phyloP scores from a whole-genome alignment of 768 basidiomycete genomes.

The Russula vinacea region DNA sequence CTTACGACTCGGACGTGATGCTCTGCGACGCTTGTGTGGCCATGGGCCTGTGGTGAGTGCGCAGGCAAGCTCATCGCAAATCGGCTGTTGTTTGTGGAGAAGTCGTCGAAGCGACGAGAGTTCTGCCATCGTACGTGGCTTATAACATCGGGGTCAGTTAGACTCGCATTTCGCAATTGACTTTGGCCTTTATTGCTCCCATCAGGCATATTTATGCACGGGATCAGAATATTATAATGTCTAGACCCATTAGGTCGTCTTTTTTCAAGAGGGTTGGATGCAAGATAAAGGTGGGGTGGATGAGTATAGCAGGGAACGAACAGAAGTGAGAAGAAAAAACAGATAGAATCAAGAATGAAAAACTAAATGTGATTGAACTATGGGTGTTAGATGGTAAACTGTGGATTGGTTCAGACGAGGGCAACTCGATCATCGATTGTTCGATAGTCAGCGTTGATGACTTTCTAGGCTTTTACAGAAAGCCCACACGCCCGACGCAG shows the following conservation, averaged over 20 bases:
- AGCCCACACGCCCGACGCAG: constrained; percentile 14
- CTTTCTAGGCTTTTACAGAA: background rate
- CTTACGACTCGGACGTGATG: too few relatives aligned
- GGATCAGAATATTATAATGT: background rate
- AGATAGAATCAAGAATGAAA: background rate
- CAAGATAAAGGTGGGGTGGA: background rate
- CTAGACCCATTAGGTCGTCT: background rate
- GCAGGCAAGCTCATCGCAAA: too few relatives aligned
- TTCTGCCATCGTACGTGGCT: too few relatives aligned
- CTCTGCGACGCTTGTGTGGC: too few relatives aligned
- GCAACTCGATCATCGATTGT: background rate
- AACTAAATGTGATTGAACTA: background rate
- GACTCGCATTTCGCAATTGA: background rate
- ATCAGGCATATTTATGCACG: background rate
- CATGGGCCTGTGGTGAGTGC: too few relatives aligned
- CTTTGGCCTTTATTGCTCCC: background rate
- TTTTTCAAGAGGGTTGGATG: background rate
- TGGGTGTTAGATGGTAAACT: background rate
- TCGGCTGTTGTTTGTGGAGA: too few relatives aligned
- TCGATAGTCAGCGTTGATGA: background rate
- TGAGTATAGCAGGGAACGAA: background rate
- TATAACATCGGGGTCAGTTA: too few relatives aligned
- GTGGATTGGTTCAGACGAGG: background rate
- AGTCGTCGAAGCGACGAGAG: too few relatives aligned
- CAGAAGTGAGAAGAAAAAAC: background rate